phyloP scores from a whole-genome alignment of 331 rosid species.

The Quercus phellos region DNA sequence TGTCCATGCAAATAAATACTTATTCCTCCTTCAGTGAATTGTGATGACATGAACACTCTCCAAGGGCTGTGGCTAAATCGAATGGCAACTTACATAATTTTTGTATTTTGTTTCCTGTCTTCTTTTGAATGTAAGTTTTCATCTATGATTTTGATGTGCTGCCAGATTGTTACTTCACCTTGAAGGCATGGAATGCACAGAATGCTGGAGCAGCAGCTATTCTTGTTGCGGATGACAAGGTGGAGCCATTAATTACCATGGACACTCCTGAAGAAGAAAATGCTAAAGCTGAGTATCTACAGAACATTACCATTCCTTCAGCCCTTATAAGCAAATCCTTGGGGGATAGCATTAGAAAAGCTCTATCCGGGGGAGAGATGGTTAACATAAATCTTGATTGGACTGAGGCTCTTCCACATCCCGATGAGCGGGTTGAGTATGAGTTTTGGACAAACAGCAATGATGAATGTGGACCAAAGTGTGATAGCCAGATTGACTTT shows the following conservation, averaged over 20 bases:
- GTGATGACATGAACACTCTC: neutral
- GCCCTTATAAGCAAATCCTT: conserved; percentile 76
- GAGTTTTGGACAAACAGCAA: conserved; percentile 97
- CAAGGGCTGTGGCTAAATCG: neutral
- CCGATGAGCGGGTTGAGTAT: conserved; percentile 93
- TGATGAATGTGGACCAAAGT: conserved; percentile 89
- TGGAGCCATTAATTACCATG: conserved; percentile 82
- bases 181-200: conserved; percentile 98
- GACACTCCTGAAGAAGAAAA: conserved; percentile 85
- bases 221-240: conserved; percentile 77
- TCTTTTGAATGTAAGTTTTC: conserved; percentile 1
- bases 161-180: conserved; percentile 91
- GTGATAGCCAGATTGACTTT: conserved; percentile 78
- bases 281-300: conserved; percentile 55
- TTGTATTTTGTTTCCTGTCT: neutral
- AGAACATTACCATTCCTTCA: conserved; percentile 75
- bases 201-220: conserved; percentile 92
- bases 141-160: conserved; percentile 11
- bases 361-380: conserved; percentile 57
- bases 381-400: conserved; percentile 87
- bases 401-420: conserved; percentile 98
- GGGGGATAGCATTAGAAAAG: conserved; percentile 74
- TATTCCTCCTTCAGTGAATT: neutral
- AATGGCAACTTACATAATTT: neutral
- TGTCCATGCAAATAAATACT: neutral